Percentiles rank a stretch among this genome's conserved stretches.
These are phyloP conservation scores for Geotrichum phurueaensis DNA, from an alignment of 1,139 yeast species.

Conservation along the genomic window DNA sequence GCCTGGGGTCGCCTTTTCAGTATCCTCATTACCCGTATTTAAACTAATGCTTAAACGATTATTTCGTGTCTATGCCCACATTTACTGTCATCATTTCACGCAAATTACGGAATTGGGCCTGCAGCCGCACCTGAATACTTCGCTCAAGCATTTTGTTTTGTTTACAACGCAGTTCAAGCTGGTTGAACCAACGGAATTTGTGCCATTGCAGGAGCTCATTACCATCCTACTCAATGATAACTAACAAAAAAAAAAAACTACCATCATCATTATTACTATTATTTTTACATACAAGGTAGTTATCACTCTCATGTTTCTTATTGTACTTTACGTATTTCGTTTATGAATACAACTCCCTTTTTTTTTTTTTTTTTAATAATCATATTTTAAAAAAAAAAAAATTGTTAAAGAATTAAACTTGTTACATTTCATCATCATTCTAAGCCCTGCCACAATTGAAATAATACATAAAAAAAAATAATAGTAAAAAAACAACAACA, in stretches of 20 bases:
- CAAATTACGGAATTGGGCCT: slow-evolving; percentile 56
- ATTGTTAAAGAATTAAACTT: too few relatives aligned
- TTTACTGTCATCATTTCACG: slow-evolving; percentile 95
- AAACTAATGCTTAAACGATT: slow-evolving; percentile 83
- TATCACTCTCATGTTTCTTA: neutral
- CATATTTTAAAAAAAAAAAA: too few relatives aligned
- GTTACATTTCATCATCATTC: too few relatives aligned
- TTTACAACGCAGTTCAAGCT: slow-evolving; percentile 79
- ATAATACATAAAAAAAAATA: too few relatives aligned
- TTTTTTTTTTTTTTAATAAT: too few relatives aligned
- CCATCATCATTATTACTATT: neutral
- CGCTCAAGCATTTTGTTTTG: slow-evolving; percentile 86
- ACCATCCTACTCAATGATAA: slow-evolving; percentile 50
- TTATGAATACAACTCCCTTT: too few relatives aligned
- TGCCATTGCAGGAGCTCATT: slow-evolving; percentile 84
- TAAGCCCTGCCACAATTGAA: too few relatives aligned
- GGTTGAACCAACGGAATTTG: slow-evolving; percentile 74
- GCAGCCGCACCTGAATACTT: slow-evolving; percentile 67
- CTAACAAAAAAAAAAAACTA: neutral
- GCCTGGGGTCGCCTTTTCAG: slow-evolving; percentile 71
- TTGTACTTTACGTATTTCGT: too few relatives aligned
- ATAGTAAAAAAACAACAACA: too few relatives aligned
- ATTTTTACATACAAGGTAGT: neutral
- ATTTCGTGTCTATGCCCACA: slow-evolving; percentile 94
- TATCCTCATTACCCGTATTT: slow-evolving; percentile 52